A percentile compares a stretch with the other conserved stretches of the same genome.
phyloP scores from a whole-genome alignment of 192 early-diverging fungal genomes.

The Coemansia sp. region DNA sequence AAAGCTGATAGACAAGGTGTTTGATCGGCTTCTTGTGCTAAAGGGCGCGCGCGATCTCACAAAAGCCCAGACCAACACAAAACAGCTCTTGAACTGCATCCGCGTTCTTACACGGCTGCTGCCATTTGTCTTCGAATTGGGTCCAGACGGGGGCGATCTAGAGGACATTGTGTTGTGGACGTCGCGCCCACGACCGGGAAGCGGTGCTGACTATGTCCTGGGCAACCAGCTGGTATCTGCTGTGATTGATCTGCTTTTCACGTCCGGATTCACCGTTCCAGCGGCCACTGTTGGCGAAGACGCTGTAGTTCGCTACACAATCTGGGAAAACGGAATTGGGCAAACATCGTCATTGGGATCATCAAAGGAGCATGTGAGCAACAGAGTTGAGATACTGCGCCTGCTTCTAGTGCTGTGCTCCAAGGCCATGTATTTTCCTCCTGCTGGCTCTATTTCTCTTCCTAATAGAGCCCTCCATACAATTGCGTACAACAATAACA shows the following conservation, averaged over 20 bases:
- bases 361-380: constrained; percentile 66
- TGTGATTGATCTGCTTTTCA: constrained; percentile 61
- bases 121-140: constrained; percentile 78
- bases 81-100: constrained; percentile 76
- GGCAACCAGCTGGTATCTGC: constrained; percentile 60
- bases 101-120: constrained; percentile 82
- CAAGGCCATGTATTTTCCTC: constrained; percentile 73
- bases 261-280: constrained; percentile 71
- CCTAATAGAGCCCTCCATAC: constrained; percentile 39
- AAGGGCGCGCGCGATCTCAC: constrained; percentile 57
- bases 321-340: constrained; percentile 79
- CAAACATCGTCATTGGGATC: constrained; percentile 67
- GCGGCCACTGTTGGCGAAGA: constrained; percentile 49
- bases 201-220: constrained; percentile 39
- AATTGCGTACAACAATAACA: constrained; percentile 51
- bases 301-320: constrained; percentile 62
- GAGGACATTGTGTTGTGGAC: constrained; percentile 55
- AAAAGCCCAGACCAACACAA: constrained; percentile 53
- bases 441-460: constrained; percentile 23
- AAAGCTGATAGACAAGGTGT: constrained; percentile 73
- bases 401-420: constrained; percentile 79
- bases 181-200: constrained; percentile 39
- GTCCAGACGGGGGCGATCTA: constrained; percentile 23
- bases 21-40: constrained; percentile 58
- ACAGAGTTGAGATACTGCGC: constrained; percentile 77